Base-by-base conservation (phyloP, 2,329 filamentous ascomycete genomes). In the Nemania abortiva region DNA sequence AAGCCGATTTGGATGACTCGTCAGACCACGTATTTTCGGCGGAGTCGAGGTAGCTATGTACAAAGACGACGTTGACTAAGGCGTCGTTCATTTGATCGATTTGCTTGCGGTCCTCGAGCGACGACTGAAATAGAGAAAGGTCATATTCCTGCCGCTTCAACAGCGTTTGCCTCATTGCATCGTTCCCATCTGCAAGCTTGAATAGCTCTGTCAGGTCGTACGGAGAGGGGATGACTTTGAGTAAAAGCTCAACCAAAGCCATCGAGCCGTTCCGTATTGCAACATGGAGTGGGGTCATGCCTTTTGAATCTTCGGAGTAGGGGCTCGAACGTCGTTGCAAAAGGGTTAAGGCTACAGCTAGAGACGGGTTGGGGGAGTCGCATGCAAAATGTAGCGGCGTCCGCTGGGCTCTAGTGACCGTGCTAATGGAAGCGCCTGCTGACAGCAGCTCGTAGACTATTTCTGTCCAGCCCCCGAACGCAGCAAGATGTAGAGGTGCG, bases 401-500 rank as follows among this genome's bases (percentile, higher is more conserved):
- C 20, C 6, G 10, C 49, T 15, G 22, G 5, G 3, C 11, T 18
- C 3, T 13, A 13, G 49, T 27, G 13, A 27, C 5, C 1, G 22
- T 6, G 20, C 29, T 6, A 15, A 6, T 5, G 3, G 3, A 15
- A 9, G 10, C 22, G 49, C 22, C 22, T 15, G 9, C 22, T 13
- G 22, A 52, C 49, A 52, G 29, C n/a, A 52, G 49, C 49, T 6
- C 49, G 22, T 27, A 7, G 49, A 52, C 49, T 18, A 52, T 22
- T 22, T 22, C 22, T 29, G 3, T 13, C 49, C 49, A 52, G 2
- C 49, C 49, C 10, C 49, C 49, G 13, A 52, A 52, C 13, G 49
- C 49, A 15, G 49, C 49, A 52, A 52, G 49, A 29, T 52, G 49
- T 22, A 52, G 49, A 15, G 49, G 49, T 5, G 49, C 13, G 49